These are phyloP conservation scores for Artemisia argyi DNA, from an alignment of 129 eudicot genomes.

Conservation along the genomic window DNA sequence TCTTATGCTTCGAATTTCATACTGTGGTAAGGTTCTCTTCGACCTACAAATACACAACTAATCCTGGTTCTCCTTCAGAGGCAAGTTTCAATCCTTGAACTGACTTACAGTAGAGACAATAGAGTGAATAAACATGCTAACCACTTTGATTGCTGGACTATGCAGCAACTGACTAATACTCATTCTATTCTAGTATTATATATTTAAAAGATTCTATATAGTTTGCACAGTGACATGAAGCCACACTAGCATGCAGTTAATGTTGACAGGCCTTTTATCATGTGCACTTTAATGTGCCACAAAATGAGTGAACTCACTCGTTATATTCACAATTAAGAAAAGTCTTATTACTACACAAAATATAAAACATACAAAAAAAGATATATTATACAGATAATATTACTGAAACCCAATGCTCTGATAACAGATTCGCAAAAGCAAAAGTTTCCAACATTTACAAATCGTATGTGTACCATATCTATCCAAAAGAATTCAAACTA, in stretches of 20 bases:
- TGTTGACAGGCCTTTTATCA: neutral
- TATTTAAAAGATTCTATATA: no score
- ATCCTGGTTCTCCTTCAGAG: no score
- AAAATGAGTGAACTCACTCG: neutral
- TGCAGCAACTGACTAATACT: no score
- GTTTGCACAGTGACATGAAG: neutral
- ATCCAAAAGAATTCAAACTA: neutral
- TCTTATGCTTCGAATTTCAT: no score
- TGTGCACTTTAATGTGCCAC: neutral
- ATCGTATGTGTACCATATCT: neutral
- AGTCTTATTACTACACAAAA: neutral
- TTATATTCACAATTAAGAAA: neutral
- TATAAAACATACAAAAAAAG: neutral
- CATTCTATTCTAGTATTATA: no score
- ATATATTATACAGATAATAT: neutral
- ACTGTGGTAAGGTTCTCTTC: no score
- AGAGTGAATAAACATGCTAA: no score
- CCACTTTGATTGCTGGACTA: no score
- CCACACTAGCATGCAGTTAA: neutral
- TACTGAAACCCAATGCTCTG: slow-evolving; percentile 1
- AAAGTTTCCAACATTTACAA: neutral
- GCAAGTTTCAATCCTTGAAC: no score
- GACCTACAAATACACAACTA: no score
- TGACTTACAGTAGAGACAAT: no score
- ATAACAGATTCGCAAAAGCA: neutral